Evolutionary conservation across 2,329 filamentous ascomycete genomes (phyloP).

Genomic region (Ophiostoma fasciatum): DNA sequence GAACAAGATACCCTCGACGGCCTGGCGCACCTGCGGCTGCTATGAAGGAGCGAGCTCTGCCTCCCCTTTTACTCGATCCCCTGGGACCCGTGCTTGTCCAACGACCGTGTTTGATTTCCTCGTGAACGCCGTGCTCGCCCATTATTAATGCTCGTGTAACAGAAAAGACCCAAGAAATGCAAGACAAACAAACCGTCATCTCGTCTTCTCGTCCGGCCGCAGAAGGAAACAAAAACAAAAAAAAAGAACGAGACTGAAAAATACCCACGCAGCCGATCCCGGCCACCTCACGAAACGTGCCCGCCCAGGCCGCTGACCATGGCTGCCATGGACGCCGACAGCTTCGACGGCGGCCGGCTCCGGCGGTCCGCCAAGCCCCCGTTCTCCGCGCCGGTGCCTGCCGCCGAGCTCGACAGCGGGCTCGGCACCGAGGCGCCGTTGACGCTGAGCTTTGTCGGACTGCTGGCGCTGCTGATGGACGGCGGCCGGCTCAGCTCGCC

Average conservation of each 20-base stretch:
- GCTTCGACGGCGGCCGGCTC: conserved; percentile 1
- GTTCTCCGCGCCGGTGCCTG: neutral
- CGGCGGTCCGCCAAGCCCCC: neutral
- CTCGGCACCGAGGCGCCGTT: conserved; percentile 3
- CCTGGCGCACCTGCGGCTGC: no score
- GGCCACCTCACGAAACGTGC: conserved; percentile 2
- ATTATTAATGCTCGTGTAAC: no score
- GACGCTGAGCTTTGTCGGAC: neutral
- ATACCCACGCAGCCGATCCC: no score
- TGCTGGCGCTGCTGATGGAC: neutral
- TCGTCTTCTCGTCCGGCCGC: no score
- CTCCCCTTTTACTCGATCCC: no score
- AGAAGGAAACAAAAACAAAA: neutral
- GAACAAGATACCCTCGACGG: no score
- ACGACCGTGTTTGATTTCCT: no score
- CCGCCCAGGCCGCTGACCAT: conserved; percentile 10
- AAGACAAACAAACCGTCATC: no score
- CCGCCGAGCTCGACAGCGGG: conserved; percentile 3
- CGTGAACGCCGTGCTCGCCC: no score
- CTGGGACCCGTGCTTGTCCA: no score
- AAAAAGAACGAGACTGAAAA: neutral
- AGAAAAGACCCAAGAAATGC: no score
- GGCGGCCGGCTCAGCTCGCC: neutral
- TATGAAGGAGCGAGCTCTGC: no score
- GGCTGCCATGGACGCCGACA: conserved; percentile 10